Base-by-base conservation (phyloP, 202 grass and related monocot genomes). In the Zizania palustris region DNA sequence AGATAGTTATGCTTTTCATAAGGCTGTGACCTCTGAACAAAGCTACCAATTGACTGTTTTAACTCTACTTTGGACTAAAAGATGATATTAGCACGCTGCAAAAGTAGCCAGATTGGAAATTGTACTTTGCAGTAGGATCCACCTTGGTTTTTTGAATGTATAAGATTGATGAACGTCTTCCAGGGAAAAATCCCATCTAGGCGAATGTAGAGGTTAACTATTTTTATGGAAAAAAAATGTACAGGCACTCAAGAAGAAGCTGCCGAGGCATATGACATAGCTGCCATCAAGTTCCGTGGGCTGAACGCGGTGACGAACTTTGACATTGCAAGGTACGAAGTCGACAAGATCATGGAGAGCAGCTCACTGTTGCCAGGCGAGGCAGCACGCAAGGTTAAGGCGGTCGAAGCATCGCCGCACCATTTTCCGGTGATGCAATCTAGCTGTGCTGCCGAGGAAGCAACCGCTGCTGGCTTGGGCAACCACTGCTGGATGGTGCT, bases 201-300 rank as follows among this genome's bases (percentile, higher is more conserved):
- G 11, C 51, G 57, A 62, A 36, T 12, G 14, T 35, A 9, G 13
- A 34, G 41, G 21, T 55, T 83, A 35, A 60, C 39, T 70, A 0
- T 4, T 19, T 19, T 14, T 61, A 21, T 18, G 42, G 18, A 74
- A 78, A 42, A 78, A 42, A 19, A 67, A 12, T 72, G 34, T 82
- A 4, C 83, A 99, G 96, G 68, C 34, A 96, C 85, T 46, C 92
- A 99, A 55, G 96, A 99, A 71, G 96, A 87, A 83, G 96, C 96
- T n/a, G 96, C 96, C 0, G 96, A 96, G 81, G 96, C 96, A 6
- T 99, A 99, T n/a, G 96, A 99, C 84, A 69, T 99, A 4, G 96
- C 96, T 5, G 96, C 96, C 12, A 99, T 99, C 65, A 99, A 99
- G 85, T 99, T 99, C 75, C 92, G 96, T 11, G 96, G 96, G 13